These are phyloP conservation scores for Symbiotaphrina buchneri DNA, from an alignment of 495 filamentous ascomycete species.

Conservation along the genomic window DNA sequence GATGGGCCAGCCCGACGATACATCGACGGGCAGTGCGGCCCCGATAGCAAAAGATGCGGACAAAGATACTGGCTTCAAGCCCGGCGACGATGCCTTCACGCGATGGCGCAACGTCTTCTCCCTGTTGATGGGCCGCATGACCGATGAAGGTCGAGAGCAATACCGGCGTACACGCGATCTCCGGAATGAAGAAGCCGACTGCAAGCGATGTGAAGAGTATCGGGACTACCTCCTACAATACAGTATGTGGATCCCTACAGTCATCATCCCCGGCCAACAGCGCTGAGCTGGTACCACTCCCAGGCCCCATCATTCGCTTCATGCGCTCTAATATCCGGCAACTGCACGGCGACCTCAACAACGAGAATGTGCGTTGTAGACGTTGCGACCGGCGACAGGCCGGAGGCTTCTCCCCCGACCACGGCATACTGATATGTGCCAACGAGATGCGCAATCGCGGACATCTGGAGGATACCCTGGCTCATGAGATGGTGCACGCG, in stretches of 20 bases:
- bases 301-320: slow-evolving; percentile 66
- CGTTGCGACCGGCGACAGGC: slow-evolving; percentile 43
- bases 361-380: slow-evolving; percentile 55
- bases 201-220: slow-evolving; percentile 51
- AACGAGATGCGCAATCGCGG: slow-evolving; percentile 55
- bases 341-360: slow-evolving; percentile 52
- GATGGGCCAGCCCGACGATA: too few relatives aligned
- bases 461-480: slow-evolving; percentile 79
- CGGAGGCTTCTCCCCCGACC: slow-evolving; percentile 65
- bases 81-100: slow-evolving; percentile 37
- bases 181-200: slow-evolving; percentile 45
- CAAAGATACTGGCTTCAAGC: slow-evolving; percentile 18
- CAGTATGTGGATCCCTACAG: slow-evolving; percentile 21
- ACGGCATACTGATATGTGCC: slow-evolving; percentile 76
- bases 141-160: slow-evolving; percentile 37
- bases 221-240: slow-evolving; percentile 60
- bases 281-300: not conserved
- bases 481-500: slow-evolving; percentile 95
- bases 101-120: slow-evolving; percentile 65
- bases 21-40: too few relatives aligned
- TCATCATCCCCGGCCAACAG: not conserved
- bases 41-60: too few relatives aligned
- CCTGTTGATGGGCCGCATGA: slow-evolving; percentile 48
- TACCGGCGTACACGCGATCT: slow-evolving; percentile 48
- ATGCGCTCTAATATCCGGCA: slow-evolving; percentile 52